phyloP scores from a whole-genome alignment of 2,329 filamentous ascomycete species.

The Endoconidiophora laricicola region DNA sequence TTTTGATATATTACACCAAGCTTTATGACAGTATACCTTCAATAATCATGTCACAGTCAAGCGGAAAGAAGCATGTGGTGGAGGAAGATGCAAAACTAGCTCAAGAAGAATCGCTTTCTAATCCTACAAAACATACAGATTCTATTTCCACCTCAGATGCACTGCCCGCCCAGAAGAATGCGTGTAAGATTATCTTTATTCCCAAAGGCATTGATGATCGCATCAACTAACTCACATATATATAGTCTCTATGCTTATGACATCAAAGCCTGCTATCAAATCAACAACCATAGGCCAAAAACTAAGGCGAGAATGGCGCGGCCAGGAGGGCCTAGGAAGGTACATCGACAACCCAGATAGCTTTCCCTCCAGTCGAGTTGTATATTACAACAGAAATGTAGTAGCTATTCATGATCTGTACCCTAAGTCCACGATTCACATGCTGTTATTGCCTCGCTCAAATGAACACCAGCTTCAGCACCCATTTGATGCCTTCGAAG shows the following conservation, averaged over 20 bases:
- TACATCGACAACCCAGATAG: conserved; percentile 50
- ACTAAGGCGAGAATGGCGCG: conserved; percentile 18
- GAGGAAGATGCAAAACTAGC: not conserved
- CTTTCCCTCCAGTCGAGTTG: conserved; percentile 42
- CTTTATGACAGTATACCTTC: not conserved
- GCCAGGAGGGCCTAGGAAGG: conserved; percentile 43
- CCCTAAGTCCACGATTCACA: conserved; percentile 72
- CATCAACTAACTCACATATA: not conserved
- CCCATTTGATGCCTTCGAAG: conserved; percentile 62
- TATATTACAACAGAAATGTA: conserved; percentile 51
- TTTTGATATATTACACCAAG: not conserved
- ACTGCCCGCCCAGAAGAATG: not conserved
- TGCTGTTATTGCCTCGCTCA: conserved; percentile 72
- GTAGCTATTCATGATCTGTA: conserved; percentile 69
- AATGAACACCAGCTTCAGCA: conserved; percentile 42
- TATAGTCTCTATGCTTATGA: conserved; percentile 1
- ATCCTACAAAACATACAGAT: not conserved
- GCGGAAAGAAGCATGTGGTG: too few species aligned
- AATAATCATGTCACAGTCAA: not conserved
- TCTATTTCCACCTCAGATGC: not conserved
- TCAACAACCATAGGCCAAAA: not conserved
- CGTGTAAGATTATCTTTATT: not conserved
- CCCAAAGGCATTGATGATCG: not conserved
- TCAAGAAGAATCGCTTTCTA: not conserved
- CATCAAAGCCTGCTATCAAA: not conserved